phyloP scores from a whole-genome alignment of 1,284 basidiomycete species.

The Nidula niveotomentosa region DNA sequence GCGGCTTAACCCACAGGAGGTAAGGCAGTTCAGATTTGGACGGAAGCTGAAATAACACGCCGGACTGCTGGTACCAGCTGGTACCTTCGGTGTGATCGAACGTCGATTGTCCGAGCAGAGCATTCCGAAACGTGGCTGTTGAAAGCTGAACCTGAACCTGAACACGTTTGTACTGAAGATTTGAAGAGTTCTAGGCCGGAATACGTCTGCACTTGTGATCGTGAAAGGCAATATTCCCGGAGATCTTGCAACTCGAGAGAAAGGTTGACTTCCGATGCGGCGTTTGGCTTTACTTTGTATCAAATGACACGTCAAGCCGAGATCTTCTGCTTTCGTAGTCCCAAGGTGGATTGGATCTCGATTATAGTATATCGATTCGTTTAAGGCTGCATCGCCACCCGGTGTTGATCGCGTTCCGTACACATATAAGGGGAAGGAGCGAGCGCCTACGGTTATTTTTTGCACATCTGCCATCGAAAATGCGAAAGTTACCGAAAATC shows the following conservation, averaged over 20 bases:
- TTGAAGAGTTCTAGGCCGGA: neutral
- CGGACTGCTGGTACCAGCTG: conserved; percentile 9
- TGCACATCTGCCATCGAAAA: conserved; percentile 10
- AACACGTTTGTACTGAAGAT: conserved; percentile 4
- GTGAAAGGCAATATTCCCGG: no score
- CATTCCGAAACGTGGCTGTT: conserved; percentile 11
- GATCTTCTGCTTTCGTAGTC: conserved; percentile 6
- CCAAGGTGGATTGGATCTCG: neutral
- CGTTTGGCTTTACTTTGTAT: conserved; percentile 29
- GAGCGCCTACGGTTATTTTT: conserved; percentile 1
- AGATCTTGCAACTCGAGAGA: no score
- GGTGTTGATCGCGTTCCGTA: conserved; percentile 23
- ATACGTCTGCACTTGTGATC: neutral
- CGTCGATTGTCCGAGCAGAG: conserved; percentile 16
- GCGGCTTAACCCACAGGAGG: conserved; percentile 29
- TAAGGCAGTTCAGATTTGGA: conserved; percentile 30
- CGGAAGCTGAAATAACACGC: conserved; percentile 19
- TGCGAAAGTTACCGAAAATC: conserved; percentile 9
- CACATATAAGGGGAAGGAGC: conserved; percentile 20
- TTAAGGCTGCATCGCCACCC: conserved; percentile 26
- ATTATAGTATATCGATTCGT: conserved; percentile 5
- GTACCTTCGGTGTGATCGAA: conserved; percentile 20
- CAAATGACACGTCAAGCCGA: conserved; percentile 11
- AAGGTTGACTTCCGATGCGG: conserved; percentile 18
- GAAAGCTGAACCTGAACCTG: conserved; percentile 10